phyloP scores from a whole-genome alignment of 2,329 filamentous ascomycete genomes.

The Trichocomaceae sp. region DNA sequence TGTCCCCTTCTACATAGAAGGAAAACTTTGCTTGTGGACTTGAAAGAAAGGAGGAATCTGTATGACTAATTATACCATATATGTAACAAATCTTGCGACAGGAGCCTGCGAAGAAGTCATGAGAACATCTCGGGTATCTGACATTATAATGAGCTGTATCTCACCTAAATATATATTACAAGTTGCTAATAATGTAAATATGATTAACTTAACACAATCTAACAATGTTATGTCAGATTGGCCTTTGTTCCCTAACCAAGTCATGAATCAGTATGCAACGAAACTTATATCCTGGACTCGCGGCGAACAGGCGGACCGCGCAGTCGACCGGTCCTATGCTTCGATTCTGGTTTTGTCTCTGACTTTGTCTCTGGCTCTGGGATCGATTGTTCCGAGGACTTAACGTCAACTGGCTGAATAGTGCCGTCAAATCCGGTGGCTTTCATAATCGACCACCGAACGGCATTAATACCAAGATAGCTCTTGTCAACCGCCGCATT shows the following conservation, averaged over 20 bases:
- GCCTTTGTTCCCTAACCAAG: not conserved
- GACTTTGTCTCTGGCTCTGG: not conserved
- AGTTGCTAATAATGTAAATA: not conserved
- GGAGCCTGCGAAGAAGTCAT: not conserved
- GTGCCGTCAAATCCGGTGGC: constrained; percentile 51
- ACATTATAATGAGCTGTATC: not conserved
- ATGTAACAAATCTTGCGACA: not conserved
- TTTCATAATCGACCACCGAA: constrained; percentile 58
- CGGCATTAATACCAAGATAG: constrained; percentile 52
- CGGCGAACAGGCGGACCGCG: not conserved
- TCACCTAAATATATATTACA: not conserved
- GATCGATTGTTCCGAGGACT: not conserved
- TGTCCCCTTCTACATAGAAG: not conserved
- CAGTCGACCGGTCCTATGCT: not conserved
- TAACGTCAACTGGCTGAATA: not conserved
- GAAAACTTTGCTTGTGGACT: not conserved
- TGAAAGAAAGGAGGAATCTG: not conserved
- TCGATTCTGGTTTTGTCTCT: not conserved
- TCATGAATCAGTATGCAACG: not conserved
- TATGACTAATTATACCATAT: not conserved
- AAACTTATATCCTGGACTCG: not conserved
- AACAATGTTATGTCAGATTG: not conserved
- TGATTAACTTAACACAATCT: not conserved
- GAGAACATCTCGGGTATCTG: not conserved
- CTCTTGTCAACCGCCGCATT: constrained; percentile 36